phyloP scores from a whole-genome alignment of 106 monocot genomes.

The Platanthera guangdongensis region DNA sequence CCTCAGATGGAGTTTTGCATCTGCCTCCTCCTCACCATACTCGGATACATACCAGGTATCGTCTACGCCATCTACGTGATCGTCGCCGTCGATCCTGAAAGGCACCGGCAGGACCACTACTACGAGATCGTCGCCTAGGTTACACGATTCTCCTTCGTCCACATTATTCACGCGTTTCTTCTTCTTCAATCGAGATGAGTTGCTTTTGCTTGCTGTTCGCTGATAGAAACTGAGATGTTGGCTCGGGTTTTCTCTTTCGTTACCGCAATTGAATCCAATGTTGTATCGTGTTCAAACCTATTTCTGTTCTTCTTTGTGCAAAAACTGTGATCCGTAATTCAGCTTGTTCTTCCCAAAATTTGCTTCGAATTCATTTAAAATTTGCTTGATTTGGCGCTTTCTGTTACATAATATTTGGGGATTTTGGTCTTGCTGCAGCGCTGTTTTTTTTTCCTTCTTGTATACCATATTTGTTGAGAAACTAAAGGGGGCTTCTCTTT shows the following conservation, averaged over 20 bases:
- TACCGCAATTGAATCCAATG: background rate
- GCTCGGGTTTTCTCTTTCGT: background rate
- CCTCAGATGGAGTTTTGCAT: slow-evolving; percentile 45
- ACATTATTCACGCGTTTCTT: background rate
- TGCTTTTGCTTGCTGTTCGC: background rate
- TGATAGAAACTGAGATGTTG: background rate
- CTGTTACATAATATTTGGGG: background rate
- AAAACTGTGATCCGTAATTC: background rate
- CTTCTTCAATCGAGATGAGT: background rate
- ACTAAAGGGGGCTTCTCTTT: no score
- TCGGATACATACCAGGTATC: slow-evolving; percentile 44
- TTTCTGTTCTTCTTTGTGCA: background rate
- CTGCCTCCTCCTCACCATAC: slow-evolving; percentile 40
- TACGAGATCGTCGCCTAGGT: slow-evolving; percentile 11
- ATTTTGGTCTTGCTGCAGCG: background rate
- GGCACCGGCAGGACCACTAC: slow-evolving; percentile 15
- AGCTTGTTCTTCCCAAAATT: background rate
- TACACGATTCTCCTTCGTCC: background rate
- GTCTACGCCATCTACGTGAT: slow-evolving; percentile 48
- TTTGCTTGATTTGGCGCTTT: background rate
- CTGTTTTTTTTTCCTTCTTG: background rate
- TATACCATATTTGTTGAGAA: no score
- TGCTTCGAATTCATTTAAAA: background rate
- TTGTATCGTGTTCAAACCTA: background rate
- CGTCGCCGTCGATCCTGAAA: slow-evolving; percentile 22